A percentile compares a stretch with the other conserved stretches of the same genome.
Evolutionary conservation across 352 stramenopile genomes (phyloP).

Genomic region (Globisporangium cystogenes): DNA sequence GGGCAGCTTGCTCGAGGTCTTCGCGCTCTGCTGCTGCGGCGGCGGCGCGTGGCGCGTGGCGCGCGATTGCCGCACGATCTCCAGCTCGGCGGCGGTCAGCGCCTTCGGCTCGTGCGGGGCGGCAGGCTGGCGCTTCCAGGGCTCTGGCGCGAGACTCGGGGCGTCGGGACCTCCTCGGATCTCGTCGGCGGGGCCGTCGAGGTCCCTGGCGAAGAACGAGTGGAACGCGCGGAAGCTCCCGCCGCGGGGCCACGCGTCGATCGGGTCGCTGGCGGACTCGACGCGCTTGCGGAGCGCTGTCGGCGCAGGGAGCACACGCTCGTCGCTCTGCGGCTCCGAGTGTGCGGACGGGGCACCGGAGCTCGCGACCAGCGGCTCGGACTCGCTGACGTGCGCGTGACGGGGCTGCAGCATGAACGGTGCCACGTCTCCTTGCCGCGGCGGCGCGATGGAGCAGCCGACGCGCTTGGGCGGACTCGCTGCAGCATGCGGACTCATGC

Average conservation of each 20-base stretch:
- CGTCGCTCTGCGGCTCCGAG: constrained; percentile 4
- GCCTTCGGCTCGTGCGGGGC: constrained; percentile 1
- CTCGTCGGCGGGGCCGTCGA: constrained; percentile 6
- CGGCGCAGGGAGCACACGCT: constrained; percentile 5
- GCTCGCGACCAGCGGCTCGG: not conserved
- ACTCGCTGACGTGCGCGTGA: not conserved
- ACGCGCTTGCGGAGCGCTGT: constrained; percentile 10
- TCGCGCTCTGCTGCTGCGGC: constrained; percentile 1
- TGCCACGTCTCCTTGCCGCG: not conserved
- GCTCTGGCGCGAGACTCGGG: not conserved
- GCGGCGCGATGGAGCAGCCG: constrained; percentile 2
- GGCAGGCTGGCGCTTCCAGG: not conserved
- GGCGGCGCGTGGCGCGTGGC: not conserved
- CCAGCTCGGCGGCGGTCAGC: constrained; percentile 8
- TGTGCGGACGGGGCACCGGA: not conserved
- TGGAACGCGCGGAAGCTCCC: constrained; percentile 37
- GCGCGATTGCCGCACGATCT: constrained; percentile 6
- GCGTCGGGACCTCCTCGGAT: not conserved
- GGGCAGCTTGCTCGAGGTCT: constrained; percentile 26
- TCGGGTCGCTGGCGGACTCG: constrained; percentile 13
- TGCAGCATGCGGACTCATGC: not conserved
- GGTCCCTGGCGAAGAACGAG: constrained; percentile 33
- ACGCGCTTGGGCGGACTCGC: not conserved
- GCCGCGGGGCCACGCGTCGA: constrained; percentile 18
- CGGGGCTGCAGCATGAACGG: constrained; percentile 9